Base-by-base conservation (phyloP, 1,139 yeast genomes). In the Debaryomyces coudertii region DNA sequence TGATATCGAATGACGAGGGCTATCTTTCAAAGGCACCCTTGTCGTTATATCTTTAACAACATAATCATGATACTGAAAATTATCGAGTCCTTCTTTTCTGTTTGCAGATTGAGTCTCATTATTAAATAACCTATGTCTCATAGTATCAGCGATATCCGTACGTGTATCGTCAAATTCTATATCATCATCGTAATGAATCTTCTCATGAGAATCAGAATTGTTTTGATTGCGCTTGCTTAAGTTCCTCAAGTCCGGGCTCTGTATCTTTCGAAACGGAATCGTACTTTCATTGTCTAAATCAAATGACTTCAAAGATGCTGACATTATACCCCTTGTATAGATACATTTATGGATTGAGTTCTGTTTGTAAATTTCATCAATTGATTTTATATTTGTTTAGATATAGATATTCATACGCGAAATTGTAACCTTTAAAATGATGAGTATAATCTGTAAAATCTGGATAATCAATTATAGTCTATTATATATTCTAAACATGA, bases 161-260 rank as follows among this genome's bases (percentile, higher is more conserved):
- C 53, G 50, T 5, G 67, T 59, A 29, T 63, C 66, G 48, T 65
- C 69, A 42, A 65, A 62, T 24, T 61, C 66, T 27, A 51, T 41
- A 23, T 58, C 64, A 23, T 52, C 55, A 2, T 38, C 41, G 14
- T 15, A 11, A 9, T 18, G n/a, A 7, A n/a, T 15, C 7, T 27
- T 38, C 24, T 8, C 30, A 27, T 36, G 11, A 18, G 18, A 27
- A 6, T 12, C 30, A 18, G 34, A 20, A 18, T 16, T 14, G 11
- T 8, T 18, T 6, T 28, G 31, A 38, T 28, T 18, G 22, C 41
- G 41, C 34, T 12, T 14, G 12, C 12, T 9, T 20, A 38, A 38
- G 12, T 15, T 38, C 16, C 12, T 38, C n/a, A 28, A 38, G n/a
- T 20, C 28, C n/a, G 41, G 41, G 9, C 33, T 38, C 12, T 7